Percentiles rank a stretch among this genome's conserved stretches.
Conservation (phyloP, 176 grass and related monocot genomes). For the maize (Zea mays) region Zm-B73-REFERENCE-NAM-5.0 NC_050100.1:9227001-9227500, state of each 20-base stretch:
- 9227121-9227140: slow-evolving; percentile 85
- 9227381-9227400: too few species aligned
- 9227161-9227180: slow-evolving; percentile 52
- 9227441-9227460: neutral
- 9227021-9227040: slow-evolving; percentile 33
- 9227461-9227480: slow-evolving; percentile 19
- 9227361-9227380: slow-evolving; percentile 55
- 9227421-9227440: too few species aligned
- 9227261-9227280: slow-evolving; percentile 49
- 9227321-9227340: slow-evolving; percentile 57
- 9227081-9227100: too few species aligned
- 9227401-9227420: too few species aligned
- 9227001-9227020: neutral
- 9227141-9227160: slow-evolving; percentile 46
- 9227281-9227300: slow-evolving; percentile 37
- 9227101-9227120: too few species aligned
- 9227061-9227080: slow-evolving; percentile 27
- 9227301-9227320: slow-evolving; percentile 61
- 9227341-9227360: slow-evolving; percentile 39
- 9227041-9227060: slow-evolving; percentile 59
- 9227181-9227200: slow-evolving; percentile 53
- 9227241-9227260: slow-evolving; percentile 22
- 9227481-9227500: neutral
- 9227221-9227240: slow-evolving; percentile 54
- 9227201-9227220: neutral